A percentile compares a stretch with the other conserved stretches of the same genome.
Evolutionary conservation across 1,284 basidiomycete genomes (phyloP).

Genomic region (Sanghuangporus sanghuang): DNA sequence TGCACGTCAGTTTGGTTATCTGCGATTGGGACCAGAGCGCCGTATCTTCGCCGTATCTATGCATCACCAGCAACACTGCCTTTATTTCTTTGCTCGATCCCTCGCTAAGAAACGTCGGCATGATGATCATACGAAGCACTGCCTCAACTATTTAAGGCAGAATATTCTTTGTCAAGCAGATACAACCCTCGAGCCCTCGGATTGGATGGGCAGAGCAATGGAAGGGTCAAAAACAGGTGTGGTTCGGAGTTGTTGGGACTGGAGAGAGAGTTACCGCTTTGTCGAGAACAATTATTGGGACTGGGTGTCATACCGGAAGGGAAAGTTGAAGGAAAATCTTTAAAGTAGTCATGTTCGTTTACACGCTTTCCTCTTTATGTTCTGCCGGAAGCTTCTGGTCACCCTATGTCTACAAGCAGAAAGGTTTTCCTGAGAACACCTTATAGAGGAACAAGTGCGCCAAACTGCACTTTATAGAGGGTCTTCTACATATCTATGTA

Average conservation of each 20-base stretch:
- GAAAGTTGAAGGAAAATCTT: background rate
- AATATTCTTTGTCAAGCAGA: conserved; percentile 37
- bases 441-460: background rate
- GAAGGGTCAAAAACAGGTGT: background rate
- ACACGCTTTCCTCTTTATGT: too few species aligned
- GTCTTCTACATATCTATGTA: background rate
- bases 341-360: background rate
- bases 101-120: background rate
- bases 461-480: background rate
- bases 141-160: conserved; percentile 40
- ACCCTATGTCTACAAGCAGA: too few species aligned
- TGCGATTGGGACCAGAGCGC: conserved; percentile 6
- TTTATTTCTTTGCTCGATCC: background rate
- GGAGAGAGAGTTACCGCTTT: background rate
- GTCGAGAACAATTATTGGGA: background rate
- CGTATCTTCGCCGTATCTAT: conserved; percentile 11
- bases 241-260: background rate
- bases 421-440: too few species aligned
- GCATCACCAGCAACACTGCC: conserved; percentile 13
- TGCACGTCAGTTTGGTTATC: conserved; percentile 4
- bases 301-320: background rate
- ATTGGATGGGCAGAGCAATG: background rate
- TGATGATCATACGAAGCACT: conserved; percentile 26
- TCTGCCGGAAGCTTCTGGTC: too few species aligned
- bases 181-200: conserved; percentile 35